Evolutionary conservation across 805 yeast species (phyloP).

Genomic region (Pichia paraexigua): DNA sequence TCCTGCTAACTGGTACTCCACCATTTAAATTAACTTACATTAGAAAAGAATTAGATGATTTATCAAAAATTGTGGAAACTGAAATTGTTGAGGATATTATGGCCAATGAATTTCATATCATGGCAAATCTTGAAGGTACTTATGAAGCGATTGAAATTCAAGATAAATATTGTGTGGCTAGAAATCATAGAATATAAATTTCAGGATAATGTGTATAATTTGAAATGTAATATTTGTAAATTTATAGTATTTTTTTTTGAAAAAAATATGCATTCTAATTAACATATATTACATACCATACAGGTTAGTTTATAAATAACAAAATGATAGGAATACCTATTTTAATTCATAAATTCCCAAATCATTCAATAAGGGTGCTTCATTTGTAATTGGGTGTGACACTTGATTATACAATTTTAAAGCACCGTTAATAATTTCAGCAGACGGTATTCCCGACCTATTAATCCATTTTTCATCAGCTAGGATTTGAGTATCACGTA

Average conservation of each 20-base stretch:
- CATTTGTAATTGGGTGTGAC: not conserved
- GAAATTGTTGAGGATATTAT: slow-evolving; percentile 62
- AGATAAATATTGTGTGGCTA: slow-evolving; percentile 66
- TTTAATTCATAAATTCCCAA: not conserved
- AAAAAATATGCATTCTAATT: not conserved
- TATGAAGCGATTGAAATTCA: slow-evolving; percentile 88
- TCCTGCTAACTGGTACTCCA: slow-evolving; percentile 78
- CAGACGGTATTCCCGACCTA: slow-evolving; percentile 9
- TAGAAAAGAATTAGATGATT: slow-evolving; percentile 40
- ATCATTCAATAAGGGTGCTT: not conserved
- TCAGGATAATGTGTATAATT: not conserved
- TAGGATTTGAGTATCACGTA: not conserved
- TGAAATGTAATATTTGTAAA: not conserved
- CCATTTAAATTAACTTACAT: slow-evolving; percentile 86
- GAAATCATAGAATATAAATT: slow-evolving; percentile 16
- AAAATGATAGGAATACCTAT: not conserved
- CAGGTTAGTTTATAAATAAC: not conserved
- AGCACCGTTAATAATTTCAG: not conserved
- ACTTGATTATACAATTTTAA: not conserved
- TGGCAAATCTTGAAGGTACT: slow-evolving; percentile 83
- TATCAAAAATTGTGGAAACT: slow-evolving; percentile 37
- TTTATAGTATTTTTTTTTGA: not conserved
- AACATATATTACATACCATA: not conserved
- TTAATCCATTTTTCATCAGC: slow-evolving; percentile 10
- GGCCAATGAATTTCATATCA: slow-evolving; percentile 59